Conservation (phyloP, 805 yeast genomes). For the Ogataea salicorniae region DNA sequence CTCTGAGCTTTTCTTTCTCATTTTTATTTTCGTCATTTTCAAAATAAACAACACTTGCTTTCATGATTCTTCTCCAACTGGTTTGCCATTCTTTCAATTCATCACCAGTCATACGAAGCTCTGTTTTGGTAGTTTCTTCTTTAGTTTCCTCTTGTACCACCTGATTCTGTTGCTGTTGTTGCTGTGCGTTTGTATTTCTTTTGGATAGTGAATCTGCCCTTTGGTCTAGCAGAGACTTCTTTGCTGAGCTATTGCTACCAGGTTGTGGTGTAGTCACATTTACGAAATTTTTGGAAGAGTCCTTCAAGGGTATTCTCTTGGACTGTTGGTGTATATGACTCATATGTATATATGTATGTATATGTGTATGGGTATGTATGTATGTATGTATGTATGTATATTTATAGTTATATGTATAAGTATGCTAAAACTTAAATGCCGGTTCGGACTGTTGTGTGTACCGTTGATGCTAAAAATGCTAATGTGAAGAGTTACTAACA, state of each 20-base stretch:
- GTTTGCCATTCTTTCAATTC: conserved; percentile 54
- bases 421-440: not conserved
- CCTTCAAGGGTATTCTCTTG: conserved; percentile 24
- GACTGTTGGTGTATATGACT: conserved; percentile 9
- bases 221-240: conserved; percentile 17
- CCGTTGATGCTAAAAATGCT: not conserved
- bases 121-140: conserved; percentile 10
- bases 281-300: conserved; percentile 24
- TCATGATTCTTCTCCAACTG: conserved; percentile 56
- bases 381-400: not conserved
- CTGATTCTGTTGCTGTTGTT: not conserved
- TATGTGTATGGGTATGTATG: not conserved
- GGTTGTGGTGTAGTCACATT: conserved; percentile 17
- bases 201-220: conserved; percentile 15
- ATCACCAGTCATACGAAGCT: conserved; percentile 26
- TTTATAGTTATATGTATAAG: not conserved
- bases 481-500: not conserved
- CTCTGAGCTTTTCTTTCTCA: conserved; percentile 32
- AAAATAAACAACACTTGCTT: conserved; percentile 51
- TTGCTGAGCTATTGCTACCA: conserved; percentile 9
- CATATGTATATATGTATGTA: conserved; percentile 2
- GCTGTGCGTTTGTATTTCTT: not conserved
- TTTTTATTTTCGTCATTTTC: conserved; percentile 38
- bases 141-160: conserved; percentile 3
- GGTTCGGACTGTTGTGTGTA: not conserved